Percentiles rank a stretch among this genome's conserved stretches.
These are phyloP conservation scores for Cystobasidium pallidum DNA, from an alignment of 1,284 basidiomycete species.

Conservation along the genomic window DNA sequence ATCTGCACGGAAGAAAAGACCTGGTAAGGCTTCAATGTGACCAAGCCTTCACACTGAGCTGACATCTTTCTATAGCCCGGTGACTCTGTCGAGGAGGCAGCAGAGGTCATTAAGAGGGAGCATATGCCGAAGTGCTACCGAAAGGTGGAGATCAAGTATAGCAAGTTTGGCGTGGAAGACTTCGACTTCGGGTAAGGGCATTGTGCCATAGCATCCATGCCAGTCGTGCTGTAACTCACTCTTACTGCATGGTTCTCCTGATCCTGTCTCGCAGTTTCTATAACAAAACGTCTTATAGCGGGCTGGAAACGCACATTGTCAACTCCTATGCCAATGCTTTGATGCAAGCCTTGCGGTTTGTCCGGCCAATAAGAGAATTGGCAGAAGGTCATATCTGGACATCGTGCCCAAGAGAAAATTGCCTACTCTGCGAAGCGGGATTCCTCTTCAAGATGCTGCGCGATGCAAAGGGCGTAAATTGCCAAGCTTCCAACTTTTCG, in stretches of 20 bases:
- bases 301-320: constrained; percentile 93
- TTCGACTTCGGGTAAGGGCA: constrained; percentile 93
- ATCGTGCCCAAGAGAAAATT: constrained; percentile 84
- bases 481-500: constrained; percentile 95
- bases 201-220: no score
- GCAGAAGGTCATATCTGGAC: constrained; percentile 90
- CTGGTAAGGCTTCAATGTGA: constrained; percentile 19
- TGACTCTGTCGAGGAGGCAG: constrained; percentile 18
- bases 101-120: constrained; percentile 49
- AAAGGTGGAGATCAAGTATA: constrained; percentile 96
- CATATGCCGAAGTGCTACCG: constrained; percentile 81
- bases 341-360: constrained; percentile 87
- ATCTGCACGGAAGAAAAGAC: constrained; percentile 45
- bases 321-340: constrained; percentile 97
- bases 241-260: neutral
- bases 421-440: constrained; percentile 91
- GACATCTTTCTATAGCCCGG: neutral
- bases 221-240: neutral
- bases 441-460: constrained; percentile 95
- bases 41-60: neutral
- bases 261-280: constrained; percentile 70
- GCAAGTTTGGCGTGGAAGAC: constrained; percentile 97
- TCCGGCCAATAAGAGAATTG: constrained; percentile 72
- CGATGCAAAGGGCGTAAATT: constrained; percentile 90
- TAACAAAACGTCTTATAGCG: constrained; percentile 85